Base-by-base conservation (phyloP, 179 eudicot species). In the Beta lomatogona region DNA sequence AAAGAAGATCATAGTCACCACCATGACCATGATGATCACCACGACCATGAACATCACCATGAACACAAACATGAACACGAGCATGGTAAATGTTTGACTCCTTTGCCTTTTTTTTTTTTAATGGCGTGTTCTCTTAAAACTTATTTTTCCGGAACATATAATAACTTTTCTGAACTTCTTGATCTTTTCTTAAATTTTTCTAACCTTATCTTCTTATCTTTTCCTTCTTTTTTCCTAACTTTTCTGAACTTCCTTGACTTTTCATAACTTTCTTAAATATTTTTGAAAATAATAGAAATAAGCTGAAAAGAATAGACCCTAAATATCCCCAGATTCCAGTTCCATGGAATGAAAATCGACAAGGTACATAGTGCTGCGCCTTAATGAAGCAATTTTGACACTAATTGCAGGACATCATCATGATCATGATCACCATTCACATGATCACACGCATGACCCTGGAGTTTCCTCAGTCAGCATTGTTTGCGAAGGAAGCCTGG, bases 401-500 rank as follows among this genome's bases (percentile, higher is more conserved):
- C 61, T 82, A 70, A 77, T 63, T 88, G 86, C 92, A 95, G 99
- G 89, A 83, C 94, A 93, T 90, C 88, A 88, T 81, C 89, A 91
- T 73, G 90, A 88, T 81, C 89, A 91, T 73, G 90, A 88, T 87
- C 92, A 91, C 85, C 94, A 93, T 88, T 67, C 91, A 78, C 95
- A 94, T 57, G 96, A 96, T 86, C 98, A 96, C 83, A 90, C 91
- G 76, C 99, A 96, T 81, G 99, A 96, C 85, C 97, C 97, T 76
- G 97, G 95, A 63, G 97, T 93, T 84, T 88, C 95, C 81, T 93
- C 98, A 18, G 90, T 94, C 67, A 95, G 99, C 89, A 91, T 96
- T 83, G 98, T 96, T 54, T 96, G 98, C 83, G 99, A 96, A 88
- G 99, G 99, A 75, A 94, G 87, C 90, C 91, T 96, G 83, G 98